Conservation (phyloP, 129 eudicot species). For the Centrapalus pauciflorus region DNA sequence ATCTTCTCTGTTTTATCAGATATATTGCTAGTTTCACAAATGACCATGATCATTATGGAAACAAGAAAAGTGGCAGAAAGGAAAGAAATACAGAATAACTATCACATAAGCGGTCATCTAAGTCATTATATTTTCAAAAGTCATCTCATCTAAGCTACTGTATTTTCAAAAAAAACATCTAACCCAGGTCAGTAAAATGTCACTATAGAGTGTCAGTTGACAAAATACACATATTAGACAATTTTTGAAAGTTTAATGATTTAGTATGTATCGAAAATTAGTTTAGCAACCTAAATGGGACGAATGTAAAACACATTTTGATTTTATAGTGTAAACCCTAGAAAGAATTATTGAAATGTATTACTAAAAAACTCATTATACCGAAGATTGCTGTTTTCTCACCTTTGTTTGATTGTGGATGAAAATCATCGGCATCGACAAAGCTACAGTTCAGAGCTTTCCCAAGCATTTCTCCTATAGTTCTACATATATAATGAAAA, state of each 20-base stretch:
- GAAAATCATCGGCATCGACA: conserved; percentile 93
- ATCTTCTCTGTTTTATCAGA: conserved; percentile 57
- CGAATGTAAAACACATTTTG: too few species aligned
- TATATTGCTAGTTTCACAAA: conserved; percentile 14
- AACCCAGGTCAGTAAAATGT: too few species aligned
- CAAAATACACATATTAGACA: too few species aligned
- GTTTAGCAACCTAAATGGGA: too few species aligned
- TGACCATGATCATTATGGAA: conserved; percentile 8
- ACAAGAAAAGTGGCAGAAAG: background rate
- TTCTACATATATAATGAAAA: conserved; percentile 34
- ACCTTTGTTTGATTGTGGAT: conserved; percentile 90
- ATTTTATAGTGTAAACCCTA: too few species aligned
- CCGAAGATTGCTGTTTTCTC: background rate
- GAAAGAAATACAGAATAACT: background rate
- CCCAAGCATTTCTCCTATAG: conserved; percentile 74
- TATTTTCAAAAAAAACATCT: too few species aligned
- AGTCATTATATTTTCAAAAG: too few species aligned
- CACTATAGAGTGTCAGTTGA: too few species aligned
- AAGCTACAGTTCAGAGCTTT: conserved; percentile 44
- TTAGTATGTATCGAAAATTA: too few species aligned
- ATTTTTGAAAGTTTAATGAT: too few species aligned
- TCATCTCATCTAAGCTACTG: too few species aligned
- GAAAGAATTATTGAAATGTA: background rate
- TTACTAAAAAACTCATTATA: background rate
- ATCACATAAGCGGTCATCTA: background rate